These are phyloP conservation scores for Middelhovenomyces tepae DNA, from an alignment of 805 yeast species.

Conservation along the genomic window DNA sequence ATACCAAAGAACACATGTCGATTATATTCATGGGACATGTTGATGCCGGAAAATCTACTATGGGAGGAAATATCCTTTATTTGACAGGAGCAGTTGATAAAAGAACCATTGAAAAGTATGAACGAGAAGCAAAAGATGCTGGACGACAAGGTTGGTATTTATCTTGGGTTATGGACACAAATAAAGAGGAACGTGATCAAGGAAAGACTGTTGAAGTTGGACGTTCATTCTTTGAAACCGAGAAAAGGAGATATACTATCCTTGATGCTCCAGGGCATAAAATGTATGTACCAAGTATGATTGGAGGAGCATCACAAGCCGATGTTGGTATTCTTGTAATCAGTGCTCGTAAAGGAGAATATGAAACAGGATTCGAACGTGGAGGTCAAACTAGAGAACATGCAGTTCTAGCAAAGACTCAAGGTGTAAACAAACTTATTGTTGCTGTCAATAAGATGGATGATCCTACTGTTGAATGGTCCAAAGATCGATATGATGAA, in stretches of 20 bases:
- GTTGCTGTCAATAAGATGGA: constrained; percentile 98
- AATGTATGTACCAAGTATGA: constrained; percentile 98
- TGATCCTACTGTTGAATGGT: constrained; percentile 94
- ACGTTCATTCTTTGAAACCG: constrained; percentile 95
- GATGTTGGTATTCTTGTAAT: constrained; percentile 96
- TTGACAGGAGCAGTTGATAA: constrained; percentile 97
- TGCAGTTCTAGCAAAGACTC: constrained; percentile 94
- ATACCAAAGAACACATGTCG: constrained; percentile 80
- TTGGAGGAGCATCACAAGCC: constrained; percentile 99
- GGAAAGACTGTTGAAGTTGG: constrained; percentile 99
- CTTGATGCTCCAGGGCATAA: constrained; percentile 99
- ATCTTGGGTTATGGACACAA: constrained; percentile 99
- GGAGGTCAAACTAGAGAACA: constrained; percentile 99
- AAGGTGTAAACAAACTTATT: constrained; percentile 89
- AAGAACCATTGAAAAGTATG: constrained; percentile 96
- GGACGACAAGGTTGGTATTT: constrained; percentile 99
- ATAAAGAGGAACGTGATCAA: constrained; percentile 96
- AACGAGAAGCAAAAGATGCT: constrained; percentile 97
- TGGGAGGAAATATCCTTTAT: constrained; percentile 95
- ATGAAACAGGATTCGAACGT: constrained; percentile 97
- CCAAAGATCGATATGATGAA: constrained; percentile 91
- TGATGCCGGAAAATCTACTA: constrained; percentile 98
- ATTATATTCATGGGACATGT: constrained; percentile 99
- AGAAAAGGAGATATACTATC: constrained; percentile 93
- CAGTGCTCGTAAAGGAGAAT: constrained; percentile 98